These are phyloP conservation scores for Glycyrrhiza uralensis DNA, from an alignment of 306 rosid genomes.

Conservation along the genomic window DNA sequence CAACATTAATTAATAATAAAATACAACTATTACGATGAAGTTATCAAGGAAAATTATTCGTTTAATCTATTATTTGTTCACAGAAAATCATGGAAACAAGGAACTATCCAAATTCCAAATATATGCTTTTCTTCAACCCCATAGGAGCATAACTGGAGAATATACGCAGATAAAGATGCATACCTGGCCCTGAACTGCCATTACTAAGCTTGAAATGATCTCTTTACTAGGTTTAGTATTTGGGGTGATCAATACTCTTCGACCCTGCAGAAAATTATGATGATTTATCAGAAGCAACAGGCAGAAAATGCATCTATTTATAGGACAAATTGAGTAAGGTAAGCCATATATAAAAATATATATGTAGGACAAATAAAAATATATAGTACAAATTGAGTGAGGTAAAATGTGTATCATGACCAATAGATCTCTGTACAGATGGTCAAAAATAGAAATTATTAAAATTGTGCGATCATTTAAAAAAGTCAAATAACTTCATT, in stretches of 20 bases:
- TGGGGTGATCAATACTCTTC: constrained; percentile 76
- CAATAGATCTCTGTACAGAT: neutral
- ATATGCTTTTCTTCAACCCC: neutral
- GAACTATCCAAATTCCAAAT: constrained; percentile 11
- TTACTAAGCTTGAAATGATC: constrained; percentile 61
- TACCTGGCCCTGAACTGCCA: constrained; percentile 84
- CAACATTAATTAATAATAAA: neutral
- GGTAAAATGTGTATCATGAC: neutral
- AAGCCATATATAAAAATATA: neutral
- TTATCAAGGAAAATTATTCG: neutral
- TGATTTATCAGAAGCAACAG: constrained; percentile 20
- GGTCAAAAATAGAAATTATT: neutral
- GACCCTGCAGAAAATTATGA: constrained; percentile 55
- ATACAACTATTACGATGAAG: constrained; percentile 1
- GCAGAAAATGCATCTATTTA: constrained; percentile 19
- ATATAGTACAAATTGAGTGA: too few relatives aligned
- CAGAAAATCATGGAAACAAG: constrained; percentile 13
- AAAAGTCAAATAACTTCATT: neutral
- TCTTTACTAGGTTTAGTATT: constrained; percentile 82
- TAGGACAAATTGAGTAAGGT: neutral
- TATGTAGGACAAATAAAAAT: too few relatives aligned
- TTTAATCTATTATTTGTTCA: neutral
- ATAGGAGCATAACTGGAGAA: neutral
- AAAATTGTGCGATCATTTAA: neutral
- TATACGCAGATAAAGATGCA: constrained; percentile 11